These are phyloP conservation scores for Tricholomella constricta DNA, from an alignment of 768 basidiomycete species.

Conservation along the genomic window DNA sequence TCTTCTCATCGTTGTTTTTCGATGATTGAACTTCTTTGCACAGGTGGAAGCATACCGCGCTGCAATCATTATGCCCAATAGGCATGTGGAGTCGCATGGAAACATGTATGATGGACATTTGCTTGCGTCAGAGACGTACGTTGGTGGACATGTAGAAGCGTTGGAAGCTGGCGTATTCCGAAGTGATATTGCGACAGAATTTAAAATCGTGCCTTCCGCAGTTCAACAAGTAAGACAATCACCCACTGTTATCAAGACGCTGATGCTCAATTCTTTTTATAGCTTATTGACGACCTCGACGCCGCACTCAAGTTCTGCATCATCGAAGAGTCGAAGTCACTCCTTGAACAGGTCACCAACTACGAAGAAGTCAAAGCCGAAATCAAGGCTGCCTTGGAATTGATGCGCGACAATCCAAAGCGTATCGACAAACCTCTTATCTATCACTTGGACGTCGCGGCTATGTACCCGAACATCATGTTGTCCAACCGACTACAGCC, in stretches of 20 bases:
- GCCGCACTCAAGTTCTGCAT: slow-evolving; percentile 89
- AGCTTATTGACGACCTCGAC: slow-evolving; percentile 95
- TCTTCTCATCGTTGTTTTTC: background rate
- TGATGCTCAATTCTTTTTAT: background rate
- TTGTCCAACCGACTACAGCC: slow-evolving; percentile 98
- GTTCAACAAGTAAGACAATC: slow-evolving; percentile 68
- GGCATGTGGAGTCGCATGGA: slow-evolving; percentile 90
- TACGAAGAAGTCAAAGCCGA: slow-evolving; percentile 89
- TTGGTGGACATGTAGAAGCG: slow-evolving; percentile 98
- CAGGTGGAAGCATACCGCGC: slow-evolving; percentile 96
- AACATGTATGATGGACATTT: slow-evolving; percentile 96
- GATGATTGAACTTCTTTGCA: slow-evolving; percentile 1
- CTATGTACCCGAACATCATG: slow-evolving; percentile 99
- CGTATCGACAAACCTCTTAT: slow-evolving; percentile 92
- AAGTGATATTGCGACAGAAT: slow-evolving; percentile 92
- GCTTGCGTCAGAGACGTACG: slow-evolving; percentile 97
- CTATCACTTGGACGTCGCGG: slow-evolving; percentile 98
- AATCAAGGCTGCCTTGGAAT: slow-evolving; percentile 77
- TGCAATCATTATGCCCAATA: slow-evolving; percentile 95
- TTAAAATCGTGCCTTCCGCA: slow-evolving; percentile 90
- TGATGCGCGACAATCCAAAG: slow-evolving; percentile 89
- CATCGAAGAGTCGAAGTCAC: slow-evolving; percentile 77
- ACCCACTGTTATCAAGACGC: background rate
- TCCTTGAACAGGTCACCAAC: slow-evolving; percentile 85
- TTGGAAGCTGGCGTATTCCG: slow-evolving; percentile 98